A percentile compares a stretch with the other conserved stretches of the same genome.
Evolutionary conservation across 495 filamentous ascomycete species (phyloP).

Genomic region (Cladorrhinum samala): DNA sequence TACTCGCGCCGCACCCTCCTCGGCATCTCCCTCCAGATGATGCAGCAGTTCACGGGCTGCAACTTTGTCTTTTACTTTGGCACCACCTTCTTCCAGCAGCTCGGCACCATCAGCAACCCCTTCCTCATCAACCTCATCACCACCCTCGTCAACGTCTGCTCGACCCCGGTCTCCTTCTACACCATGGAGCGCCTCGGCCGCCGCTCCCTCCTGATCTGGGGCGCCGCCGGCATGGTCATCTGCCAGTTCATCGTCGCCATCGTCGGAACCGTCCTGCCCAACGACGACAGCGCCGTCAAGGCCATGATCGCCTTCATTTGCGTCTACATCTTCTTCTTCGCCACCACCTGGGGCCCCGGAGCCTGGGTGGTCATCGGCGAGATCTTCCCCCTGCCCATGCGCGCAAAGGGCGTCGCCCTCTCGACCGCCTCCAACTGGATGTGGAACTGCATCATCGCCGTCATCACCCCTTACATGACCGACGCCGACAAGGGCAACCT

Average conservation of each 20-base stretch:
- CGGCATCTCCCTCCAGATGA: conserved; percentile 65
- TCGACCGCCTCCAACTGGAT: conserved; percentile 75
- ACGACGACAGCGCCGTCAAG: conserved; percentile 55
- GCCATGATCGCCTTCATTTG: conserved; percentile 67
- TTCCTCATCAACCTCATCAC: conserved; percentile 77
- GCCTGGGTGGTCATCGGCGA: conserved; percentile 83
- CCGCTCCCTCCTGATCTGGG: conserved; percentile 68
- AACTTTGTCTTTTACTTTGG: conserved; percentile 92
- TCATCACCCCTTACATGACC: conserved; percentile 77
- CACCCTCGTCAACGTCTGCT: conserved; percentile 76
- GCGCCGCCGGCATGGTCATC: conserved; percentile 69
- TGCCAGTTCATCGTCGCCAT: conserved; percentile 83
- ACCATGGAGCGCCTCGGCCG: conserved; percentile 75
- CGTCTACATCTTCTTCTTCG: conserved; percentile 82
- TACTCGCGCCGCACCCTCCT: conserved; percentile 67
- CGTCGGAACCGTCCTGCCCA: conserved; percentile 48
- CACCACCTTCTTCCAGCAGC: conserved; percentile 69
- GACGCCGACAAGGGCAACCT: conserved; percentile 63
- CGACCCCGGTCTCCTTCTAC: conserved; percentile 74
- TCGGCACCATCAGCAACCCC: conserved; percentile 63
- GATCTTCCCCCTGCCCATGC: conserved; percentile 78
- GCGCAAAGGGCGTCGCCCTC: conserved; percentile 69
- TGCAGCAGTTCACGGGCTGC: conserved; percentile 63
- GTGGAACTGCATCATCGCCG: conserved; percentile 63
- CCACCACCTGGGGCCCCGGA: conserved; percentile 69